Conservation (phyloP, 345 rosid species). For the Kandelia obovata region DNA sequence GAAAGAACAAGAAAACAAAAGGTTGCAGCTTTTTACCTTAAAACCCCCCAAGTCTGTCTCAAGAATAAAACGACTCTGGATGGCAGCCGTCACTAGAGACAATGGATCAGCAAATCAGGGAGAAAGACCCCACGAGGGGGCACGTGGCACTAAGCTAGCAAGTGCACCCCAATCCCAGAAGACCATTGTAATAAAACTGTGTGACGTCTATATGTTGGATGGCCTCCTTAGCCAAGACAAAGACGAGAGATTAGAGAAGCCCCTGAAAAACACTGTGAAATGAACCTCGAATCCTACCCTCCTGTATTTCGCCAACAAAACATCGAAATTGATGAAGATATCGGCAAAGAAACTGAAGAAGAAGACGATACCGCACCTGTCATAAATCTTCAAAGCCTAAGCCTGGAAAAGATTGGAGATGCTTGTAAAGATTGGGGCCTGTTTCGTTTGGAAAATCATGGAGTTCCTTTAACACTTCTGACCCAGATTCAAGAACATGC, state of each 20-base stretch:
- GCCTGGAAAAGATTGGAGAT: conserved; percentile 37
- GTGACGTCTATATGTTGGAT: too few species aligned
- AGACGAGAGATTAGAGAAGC: neutral
- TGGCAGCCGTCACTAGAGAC: neutral
- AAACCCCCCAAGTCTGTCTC: neutral
- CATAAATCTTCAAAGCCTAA: conserved; percentile 44
- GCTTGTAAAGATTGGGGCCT: conserved; percentile 67
- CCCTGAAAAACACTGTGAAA: neutral
- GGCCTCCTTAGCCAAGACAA: too few species aligned
- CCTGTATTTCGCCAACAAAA: conserved; percentile 36
- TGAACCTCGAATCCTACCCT: conserved; percentile 46
- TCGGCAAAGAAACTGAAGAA: conserved; percentile 6
- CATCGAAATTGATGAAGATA: conserved; percentile 6
- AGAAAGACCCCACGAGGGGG: neutral
- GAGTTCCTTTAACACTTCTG: conserved; percentile 44
- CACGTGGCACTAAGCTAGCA: too few species aligned
- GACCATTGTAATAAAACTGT: too few species aligned
- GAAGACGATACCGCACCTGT: conserved; percentile 38
- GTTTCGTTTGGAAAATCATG: conserved; percentile 67
- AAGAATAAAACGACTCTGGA: neutral
- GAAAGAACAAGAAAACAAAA: too few species aligned
- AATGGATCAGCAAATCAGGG: neutral
- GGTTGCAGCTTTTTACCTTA: neutral
- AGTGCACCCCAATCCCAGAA: too few species aligned
- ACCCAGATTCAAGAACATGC: conserved; percentile 40